These are phyloP conservation scores for Alternaria burnsii DNA, from an alignment of 2,329 filamentous ascomycete species.

Conservation along the genomic window DNA sequence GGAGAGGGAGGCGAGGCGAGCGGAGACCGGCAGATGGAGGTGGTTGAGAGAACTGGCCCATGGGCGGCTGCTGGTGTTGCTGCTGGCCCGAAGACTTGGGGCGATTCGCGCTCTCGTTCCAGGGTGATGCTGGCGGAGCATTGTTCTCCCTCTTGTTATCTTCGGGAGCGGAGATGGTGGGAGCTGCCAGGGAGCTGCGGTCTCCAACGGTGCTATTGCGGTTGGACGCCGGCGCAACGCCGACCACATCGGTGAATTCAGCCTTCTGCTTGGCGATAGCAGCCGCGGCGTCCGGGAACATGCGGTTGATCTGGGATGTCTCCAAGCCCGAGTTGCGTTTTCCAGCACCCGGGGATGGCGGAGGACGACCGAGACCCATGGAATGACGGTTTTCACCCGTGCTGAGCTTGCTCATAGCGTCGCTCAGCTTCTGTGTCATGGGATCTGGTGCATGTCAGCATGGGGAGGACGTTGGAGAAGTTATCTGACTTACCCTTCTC, in stretches of 20 bases:
- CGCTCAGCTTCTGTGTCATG: constrained; percentile 94
- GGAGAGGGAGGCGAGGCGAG: constrained; percentile 76
- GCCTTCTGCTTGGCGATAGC: constrained; percentile 99
- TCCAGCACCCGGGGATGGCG: constrained; percentile 70
- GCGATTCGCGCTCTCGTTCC: constrained; percentile 70
- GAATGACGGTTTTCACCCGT: constrained; percentile 89
- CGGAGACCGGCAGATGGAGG: constrained; percentile 78
- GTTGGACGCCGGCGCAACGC: constrained; percentile 87
- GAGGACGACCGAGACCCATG: constrained; percentile 73
- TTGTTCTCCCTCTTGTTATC: constrained; percentile 68
- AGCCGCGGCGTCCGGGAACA: constrained; percentile 98
- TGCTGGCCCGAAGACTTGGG: constrained; percentile 83
- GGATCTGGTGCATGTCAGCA: constrained; percentile 70
- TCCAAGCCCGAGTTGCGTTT: constrained; percentile 97
- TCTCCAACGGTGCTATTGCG: constrained; percentile 87
- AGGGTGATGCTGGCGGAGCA: constrained; percentile 77
- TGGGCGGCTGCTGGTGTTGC: constrained; percentile 61
- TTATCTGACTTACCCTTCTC: constrained; percentile 77
- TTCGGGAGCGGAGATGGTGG: constrained; percentile 75
- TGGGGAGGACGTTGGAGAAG: not conserved
- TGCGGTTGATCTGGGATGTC: constrained; percentile 91
- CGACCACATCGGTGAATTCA: constrained; percentile 95
- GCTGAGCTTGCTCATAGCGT: constrained; percentile 95
- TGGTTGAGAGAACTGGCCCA: constrained; percentile 92
- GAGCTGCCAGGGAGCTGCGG: constrained; percentile 76